These are phyloP conservation scores for Berkeleyomyces basicola DNA, from an alignment of 2,329 filamentous ascomycete genomes.

Conservation along the genomic window DNA sequence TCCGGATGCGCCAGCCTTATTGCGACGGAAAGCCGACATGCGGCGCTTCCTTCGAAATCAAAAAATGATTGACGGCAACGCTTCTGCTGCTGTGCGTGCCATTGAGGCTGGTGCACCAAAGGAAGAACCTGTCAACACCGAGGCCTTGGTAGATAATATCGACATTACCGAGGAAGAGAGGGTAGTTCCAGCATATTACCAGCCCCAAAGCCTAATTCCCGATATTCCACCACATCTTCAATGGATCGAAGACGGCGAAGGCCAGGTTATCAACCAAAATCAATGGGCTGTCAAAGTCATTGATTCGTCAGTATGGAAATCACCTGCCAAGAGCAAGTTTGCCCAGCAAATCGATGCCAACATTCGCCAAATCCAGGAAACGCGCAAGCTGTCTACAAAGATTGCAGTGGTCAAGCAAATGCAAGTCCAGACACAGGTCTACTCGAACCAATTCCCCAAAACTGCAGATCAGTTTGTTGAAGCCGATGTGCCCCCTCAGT, in stretches of 20 bases:
- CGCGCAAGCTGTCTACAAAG: conserved; percentile 86
- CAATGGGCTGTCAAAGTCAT: conserved; percentile 72
- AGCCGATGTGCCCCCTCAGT: conserved; percentile 72
- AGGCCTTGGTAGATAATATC: conserved; percentile 81
- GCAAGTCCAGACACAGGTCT: conserved; percentile 94
- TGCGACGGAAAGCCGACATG: conserved; percentile 79
- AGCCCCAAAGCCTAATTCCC: conserved; percentile 69
- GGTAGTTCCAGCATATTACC: conserved; percentile 87
- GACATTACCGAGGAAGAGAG: conserved; percentile 63
- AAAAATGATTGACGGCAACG: conserved; percentile 21
- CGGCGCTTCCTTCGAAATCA: conserved; percentile 48
- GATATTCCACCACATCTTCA: conserved; percentile 62
- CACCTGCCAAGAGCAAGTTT: conserved; percentile 52
- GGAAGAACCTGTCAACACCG: conserved; percentile 10
- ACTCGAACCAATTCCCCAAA: conserved; percentile 95
- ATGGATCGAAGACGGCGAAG: conserved; percentile 82
- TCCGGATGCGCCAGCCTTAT: conserved; percentile 67
- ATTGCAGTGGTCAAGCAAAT: conserved; percentile 98
- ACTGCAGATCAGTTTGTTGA: conserved; percentile 86
- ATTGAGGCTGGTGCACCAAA: background rate
- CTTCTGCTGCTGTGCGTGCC: conserved; percentile 19
- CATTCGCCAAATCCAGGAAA: conserved; percentile 90
- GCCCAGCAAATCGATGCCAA: conserved; percentile 75
- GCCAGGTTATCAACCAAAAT: conserved; percentile 71
- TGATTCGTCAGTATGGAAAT: conserved; percentile 55